Evolutionary conservation across 2,329 filamentous ascomycete species (phyloP).

Genomic region (Diaporthe citrichinensis): DNA sequence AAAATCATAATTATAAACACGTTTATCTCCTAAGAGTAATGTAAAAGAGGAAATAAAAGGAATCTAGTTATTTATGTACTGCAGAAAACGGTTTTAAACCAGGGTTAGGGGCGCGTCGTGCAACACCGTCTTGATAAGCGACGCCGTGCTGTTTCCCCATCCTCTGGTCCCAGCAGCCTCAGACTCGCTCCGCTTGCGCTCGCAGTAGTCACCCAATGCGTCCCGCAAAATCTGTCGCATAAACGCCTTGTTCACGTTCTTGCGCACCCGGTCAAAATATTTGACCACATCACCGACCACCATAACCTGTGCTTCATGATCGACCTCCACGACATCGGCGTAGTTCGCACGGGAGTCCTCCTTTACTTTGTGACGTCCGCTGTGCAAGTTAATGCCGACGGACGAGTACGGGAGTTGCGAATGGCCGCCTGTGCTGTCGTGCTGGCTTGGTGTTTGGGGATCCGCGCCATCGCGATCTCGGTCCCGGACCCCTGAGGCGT

Average conservation of each 20-base stretch:
- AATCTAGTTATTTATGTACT: too few species aligned
- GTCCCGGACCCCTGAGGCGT: slow-evolving; percentile 52
- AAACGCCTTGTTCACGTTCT: slow-evolving; percentile 55
- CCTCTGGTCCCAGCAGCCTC: slow-evolving; percentile 37
- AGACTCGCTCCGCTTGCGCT: slow-evolving; percentile 44
- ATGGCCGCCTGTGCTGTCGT: slow-evolving; percentile 47
- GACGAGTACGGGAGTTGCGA: slow-evolving; percentile 52
- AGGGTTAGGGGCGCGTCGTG: too few species aligned
- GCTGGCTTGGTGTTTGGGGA: slow-evolving; percentile 45
- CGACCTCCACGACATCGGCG: slow-evolving; percentile 54
- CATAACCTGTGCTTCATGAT: slow-evolving; percentile 54
- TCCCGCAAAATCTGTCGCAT: slow-evolving; percentile 54
- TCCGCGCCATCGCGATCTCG: slow-evolving; percentile 41
- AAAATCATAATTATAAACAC: too few species aligned
- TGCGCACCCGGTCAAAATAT: slow-evolving; percentile 54
- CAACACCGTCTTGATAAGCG: slow-evolving; percentile 36
- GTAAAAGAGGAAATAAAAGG: too few species aligned
- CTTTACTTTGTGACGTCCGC: slow-evolving; percentile 52
- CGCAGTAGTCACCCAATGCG: slow-evolving; percentile 52
- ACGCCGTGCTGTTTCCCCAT: slow-evolving; percentile 40
- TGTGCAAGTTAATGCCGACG: slow-evolving; percentile 52
- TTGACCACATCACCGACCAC: slow-evolving; percentile 53
- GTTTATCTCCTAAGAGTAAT: too few species aligned
- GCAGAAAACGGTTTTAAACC: too few species aligned
- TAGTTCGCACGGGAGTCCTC: slow-evolving; percentile 55